Evolutionary conservation across 768 basidiomycete genomes (phyloP).

Genomic region (Boletus reticulatus): DNA sequence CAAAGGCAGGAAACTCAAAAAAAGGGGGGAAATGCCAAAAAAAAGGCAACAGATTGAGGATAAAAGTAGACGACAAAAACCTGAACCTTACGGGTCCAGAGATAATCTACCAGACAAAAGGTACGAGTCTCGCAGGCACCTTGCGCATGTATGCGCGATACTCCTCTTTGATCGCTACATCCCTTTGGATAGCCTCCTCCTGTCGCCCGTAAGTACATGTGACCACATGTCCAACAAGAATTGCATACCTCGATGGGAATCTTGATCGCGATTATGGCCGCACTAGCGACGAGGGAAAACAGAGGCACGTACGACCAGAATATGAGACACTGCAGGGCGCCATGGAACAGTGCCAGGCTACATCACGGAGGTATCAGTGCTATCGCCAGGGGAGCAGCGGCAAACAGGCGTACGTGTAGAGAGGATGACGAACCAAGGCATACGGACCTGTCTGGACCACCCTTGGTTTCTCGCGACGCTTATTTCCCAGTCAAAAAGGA

Average conservation of each 20-base stretch:
- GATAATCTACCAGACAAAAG: conserved; percentile 3
- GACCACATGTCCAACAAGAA: too few relatives aligned
- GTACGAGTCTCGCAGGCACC: conserved; percentile 12
- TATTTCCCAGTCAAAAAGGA: neutral
- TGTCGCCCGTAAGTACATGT: neutral
- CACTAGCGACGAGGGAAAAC: neutral
- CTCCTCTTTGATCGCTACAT: conserved; percentile 1
- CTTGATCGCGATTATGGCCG: neutral
- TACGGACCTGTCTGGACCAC: conserved; percentile 15
- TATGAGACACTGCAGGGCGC: neutral
- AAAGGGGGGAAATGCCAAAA: too few relatives aligned
- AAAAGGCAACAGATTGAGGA: too few relatives aligned
- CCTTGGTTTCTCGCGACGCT: conserved; percentile 11
- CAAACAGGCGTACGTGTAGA: neutral
- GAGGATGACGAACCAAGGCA: conserved; percentile 12
- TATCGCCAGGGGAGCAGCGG: neutral
- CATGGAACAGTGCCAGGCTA: conserved; percentile 1
- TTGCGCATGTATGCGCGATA: conserved; percentile 12
- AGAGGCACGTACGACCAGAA: conserved; percentile 10
- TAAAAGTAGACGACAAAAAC: too few relatives aligned
- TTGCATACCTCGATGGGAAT: conserved; percentile 4
- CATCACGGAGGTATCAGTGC: too few relatives aligned
- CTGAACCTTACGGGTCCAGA: too few relatives aligned
- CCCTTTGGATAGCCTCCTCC: conserved; percentile 8
- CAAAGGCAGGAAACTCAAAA: too few relatives aligned